A percentile compares a stretch with the other conserved stretches of the same genome.
These are phyloP conservation scores for Termitomyces sp. DNA, from an alignment of 768 basidiomycete species.

Conservation along the genomic window DNA sequence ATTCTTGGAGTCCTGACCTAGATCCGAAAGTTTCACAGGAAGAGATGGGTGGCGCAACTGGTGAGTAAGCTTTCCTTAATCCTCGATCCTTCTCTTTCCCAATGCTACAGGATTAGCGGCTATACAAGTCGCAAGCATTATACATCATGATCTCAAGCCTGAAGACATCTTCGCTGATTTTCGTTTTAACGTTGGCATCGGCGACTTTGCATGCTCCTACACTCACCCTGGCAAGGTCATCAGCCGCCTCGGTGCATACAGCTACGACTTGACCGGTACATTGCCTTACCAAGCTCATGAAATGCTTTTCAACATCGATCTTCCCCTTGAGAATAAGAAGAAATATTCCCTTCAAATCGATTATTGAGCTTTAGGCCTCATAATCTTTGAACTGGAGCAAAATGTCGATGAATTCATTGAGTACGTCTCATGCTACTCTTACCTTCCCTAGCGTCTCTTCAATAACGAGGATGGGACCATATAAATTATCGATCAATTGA, in stretches of 20 bases:
- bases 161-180: constrained; percentile 60
- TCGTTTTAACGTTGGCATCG: constrained; percentile 31
- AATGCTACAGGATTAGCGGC: constrained; percentile 33
- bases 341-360: constrained; percentile 28
- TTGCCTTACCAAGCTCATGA: constrained; percentile 34
- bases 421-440: not conserved
- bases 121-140: constrained; percentile 55
- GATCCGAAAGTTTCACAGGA: constrained; percentile 21
- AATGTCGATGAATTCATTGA: not conserved
- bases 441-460: constrained; percentile 26
- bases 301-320: constrained; percentile 21
- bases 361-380: constrained; percentile 37
- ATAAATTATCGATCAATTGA: constrained; percentile 9
- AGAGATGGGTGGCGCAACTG: constrained; percentile 34
- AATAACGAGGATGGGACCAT: constrained; percentile 16
- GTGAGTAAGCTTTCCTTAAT: constrained; percentile 16
- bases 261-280: no score
- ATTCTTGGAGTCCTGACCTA: constrained; percentile 19
- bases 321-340: constrained; percentile 1
- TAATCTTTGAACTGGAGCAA: constrained; percentile 31
- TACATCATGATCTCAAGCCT: constrained; percentile 66
- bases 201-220: constrained; percentile 35
- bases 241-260: not conserved
- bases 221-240: constrained; percentile 13
- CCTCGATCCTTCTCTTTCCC: not conserved